Evolutionary conservation across 164 flowering plant species (phyloP).

Genomic region (Magnolia sinica): DNA sequence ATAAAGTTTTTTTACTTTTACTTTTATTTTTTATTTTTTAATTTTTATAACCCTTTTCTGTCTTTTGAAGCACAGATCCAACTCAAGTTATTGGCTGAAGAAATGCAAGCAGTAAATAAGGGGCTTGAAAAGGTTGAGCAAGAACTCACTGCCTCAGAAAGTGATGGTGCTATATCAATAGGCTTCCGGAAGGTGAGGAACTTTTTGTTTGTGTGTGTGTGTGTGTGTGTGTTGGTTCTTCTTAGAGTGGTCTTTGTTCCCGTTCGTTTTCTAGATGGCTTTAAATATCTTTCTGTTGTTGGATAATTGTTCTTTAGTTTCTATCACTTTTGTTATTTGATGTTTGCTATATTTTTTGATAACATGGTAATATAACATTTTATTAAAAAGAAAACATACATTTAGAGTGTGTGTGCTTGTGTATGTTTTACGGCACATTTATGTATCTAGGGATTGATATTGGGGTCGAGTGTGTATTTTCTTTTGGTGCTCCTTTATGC

Average conservation of each 20-base stretch:
- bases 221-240: background rate
- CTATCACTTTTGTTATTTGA: too few species aligned
- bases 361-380: background rate
- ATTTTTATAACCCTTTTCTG: background rate
- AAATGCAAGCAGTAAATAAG: slow-evolving; percentile 99
- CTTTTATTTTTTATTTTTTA: too few species aligned
- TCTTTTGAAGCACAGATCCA: slow-evolving; percentile 52
- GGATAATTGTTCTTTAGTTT: too few species aligned
- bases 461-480: too few species aligned
- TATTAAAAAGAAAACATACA: background rate
- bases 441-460: too few species aligned
- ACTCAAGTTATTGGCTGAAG: slow-evolving; percentile 93
- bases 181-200: slow-evolving; percentile 85
- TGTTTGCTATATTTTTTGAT: background rate
- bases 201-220: background rate
- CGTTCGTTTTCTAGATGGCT: background rate
- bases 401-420: too few species aligned
- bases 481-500: too few species aligned
- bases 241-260: background rate
- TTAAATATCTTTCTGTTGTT: too few species aligned
- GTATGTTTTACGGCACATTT: too few species aligned
- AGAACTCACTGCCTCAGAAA: slow-evolving; percentile 82
- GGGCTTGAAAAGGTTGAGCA: slow-evolving; percentile 99
- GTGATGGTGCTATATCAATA: slow-evolving; percentile 78
- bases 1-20: background rate